phyloP scores from a whole-genome alignment of 1,284 basidiomycete genomes.

The Trametes sp. region DNA sequence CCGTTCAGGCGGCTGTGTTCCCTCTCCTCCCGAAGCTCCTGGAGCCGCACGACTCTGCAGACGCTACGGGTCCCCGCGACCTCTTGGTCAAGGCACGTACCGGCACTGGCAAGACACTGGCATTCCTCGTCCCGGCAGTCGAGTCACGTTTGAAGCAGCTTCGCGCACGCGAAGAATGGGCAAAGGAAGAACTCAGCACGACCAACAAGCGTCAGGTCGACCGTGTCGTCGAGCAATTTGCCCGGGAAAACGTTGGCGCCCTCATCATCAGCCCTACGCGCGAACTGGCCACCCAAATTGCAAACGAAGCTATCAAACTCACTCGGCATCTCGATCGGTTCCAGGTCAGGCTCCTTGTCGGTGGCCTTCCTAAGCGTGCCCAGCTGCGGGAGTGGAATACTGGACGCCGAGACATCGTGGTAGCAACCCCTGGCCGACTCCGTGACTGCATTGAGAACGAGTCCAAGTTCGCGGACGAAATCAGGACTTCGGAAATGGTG shows the following conservation, averaged over 20 bases:
- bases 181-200: slow-evolving; percentile 49
- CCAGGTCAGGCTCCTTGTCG: slow-evolving; percentile 82
- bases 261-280: slow-evolving; percentile 94
- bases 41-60: slow-evolving; percentile 51
- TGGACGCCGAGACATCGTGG: slow-evolving; percentile 84
- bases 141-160: slow-evolving; percentile 73
- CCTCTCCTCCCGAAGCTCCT: slow-evolving; percentile 68
- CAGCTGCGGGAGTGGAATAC: slow-evolving; percentile 77
- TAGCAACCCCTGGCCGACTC: slow-evolving; percentile 92
- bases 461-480: slow-evolving; percentile 58
- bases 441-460: slow-evolving; percentile 80
- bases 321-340: slow-evolving; percentile 71
- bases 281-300: slow-evolving; percentile 95
- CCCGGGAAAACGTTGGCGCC: slow-evolving; percentile 66
- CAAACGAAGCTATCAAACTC: slow-evolving; percentile 82
- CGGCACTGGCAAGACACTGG: slow-evolving; percentile 93
- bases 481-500: slow-evolving; percentile 69
- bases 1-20: slow-evolving; percentile 87
- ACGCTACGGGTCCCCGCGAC: slow-evolving; percentile 55
- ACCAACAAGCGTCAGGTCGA: slow-evolving; percentile 43
- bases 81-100: slow-evolving; percentile 89
- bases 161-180: slow-evolving; percentile 48
- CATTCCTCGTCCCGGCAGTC: slow-evolving; percentile 90
- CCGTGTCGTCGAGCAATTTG: slow-evolving; percentile 47
- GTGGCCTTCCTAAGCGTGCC: slow-evolving; percentile 72